These are phyloP conservation scores for Linnemannia elongata DNA, from an alignment of 192 early-diverging fungal species.

Conservation along the genomic window DNA sequence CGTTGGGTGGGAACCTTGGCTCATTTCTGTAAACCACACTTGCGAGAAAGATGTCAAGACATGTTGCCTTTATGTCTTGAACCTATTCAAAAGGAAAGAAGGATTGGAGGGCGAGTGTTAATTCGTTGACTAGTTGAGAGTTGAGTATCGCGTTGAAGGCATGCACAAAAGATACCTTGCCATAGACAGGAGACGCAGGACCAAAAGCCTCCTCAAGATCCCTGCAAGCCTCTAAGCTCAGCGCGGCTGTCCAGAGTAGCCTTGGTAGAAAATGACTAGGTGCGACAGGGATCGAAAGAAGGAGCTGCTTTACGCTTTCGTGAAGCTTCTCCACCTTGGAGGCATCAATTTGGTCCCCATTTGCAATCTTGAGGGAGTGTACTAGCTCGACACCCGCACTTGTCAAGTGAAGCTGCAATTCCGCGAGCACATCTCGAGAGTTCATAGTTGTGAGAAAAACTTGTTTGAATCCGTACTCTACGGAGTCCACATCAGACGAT, in stretches of 20 bases:
- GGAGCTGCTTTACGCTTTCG: background rate
- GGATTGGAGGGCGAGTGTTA: background rate
- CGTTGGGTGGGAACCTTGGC: background rate
- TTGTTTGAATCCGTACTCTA: background rate
- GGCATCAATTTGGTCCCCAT: too few relatives aligned
- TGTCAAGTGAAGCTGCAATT: background rate
- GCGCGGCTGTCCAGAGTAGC: background rate
- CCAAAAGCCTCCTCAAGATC: background rate
- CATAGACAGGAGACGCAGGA: background rate
- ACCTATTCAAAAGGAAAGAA: background rate
- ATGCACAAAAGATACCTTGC: background rate
- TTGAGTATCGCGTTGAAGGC: too few relatives aligned
- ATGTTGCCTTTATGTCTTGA: slow-evolving; percentile 6
- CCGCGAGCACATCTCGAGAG: background rate
- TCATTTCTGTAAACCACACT: slow-evolving; percentile 18
- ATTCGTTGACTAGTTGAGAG: too few relatives aligned
- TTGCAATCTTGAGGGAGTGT: background rate
- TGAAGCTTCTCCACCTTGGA: background rate
- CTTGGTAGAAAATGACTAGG: slow-evolving; percentile 8
- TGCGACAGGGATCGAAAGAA: background rate
- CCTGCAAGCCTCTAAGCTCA: background rate
- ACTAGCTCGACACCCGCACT: background rate
- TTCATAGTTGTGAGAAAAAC: background rate
- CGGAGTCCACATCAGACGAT: background rate
- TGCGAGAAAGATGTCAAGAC: slow-evolving; percentile 27